These are phyloP conservation scores for Gypsophila paniculata DNA, from an alignment of 179 eudicot genomes.

Conservation along the genomic window DNA sequence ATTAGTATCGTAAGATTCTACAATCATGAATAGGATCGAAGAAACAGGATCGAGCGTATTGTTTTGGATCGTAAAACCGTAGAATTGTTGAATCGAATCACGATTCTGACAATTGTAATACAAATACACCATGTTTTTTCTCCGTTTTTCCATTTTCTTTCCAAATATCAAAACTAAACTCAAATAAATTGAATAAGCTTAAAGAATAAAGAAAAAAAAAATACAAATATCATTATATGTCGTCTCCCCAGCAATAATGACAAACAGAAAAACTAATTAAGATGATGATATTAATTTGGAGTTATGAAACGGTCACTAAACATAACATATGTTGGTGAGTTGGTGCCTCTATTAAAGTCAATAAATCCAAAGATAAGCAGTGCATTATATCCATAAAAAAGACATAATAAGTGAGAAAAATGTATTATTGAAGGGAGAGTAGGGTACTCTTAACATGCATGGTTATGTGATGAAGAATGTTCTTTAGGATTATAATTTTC, in stretches of 20 bases:
- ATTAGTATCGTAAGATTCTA: no score
- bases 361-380: slow-evolving; percentile 4
- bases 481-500: not conserved
- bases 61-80: no score
- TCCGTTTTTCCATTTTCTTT: no score
- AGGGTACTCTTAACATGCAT: slow-evolving; percentile 22
- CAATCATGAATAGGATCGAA: no score
- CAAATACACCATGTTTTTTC: no score
- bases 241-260: not conserved
- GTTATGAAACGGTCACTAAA: not conserved
- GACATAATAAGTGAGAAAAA: not conserved
- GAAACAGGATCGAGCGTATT: no score
- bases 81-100: no score
- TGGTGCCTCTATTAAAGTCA: not conserved
- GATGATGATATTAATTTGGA: not conserved
- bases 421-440: slow-evolving; percentile 13
- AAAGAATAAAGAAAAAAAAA: no score
- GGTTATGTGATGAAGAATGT: slow-evolving; percentile 15
- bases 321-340: slow-evolving; percentile 8
- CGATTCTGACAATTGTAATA: no score
- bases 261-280: not conserved
- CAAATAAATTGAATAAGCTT: no score
- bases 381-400: slow-evolving; percentile 7
- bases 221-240: not conserved
- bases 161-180: no score